phyloP scores from a whole-genome alignment of 495 filamentous ascomycete species.

The Haplographium delicatum region DNA sequence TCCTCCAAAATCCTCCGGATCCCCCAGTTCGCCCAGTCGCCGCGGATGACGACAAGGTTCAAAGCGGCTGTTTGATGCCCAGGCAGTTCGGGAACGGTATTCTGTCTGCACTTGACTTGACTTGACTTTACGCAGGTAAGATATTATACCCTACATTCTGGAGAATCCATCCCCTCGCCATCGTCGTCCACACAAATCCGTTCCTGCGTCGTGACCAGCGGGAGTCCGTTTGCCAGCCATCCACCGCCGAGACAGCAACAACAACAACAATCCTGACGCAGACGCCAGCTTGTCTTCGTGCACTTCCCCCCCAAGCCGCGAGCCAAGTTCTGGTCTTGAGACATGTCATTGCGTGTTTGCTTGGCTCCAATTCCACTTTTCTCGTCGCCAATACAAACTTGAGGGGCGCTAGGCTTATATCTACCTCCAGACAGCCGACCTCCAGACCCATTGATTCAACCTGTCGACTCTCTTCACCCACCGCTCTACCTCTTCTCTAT shows the following conservation, averaged over 20 bases:
- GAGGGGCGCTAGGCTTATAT: conserved; percentile 20
- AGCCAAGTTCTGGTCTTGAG: conserved; percentile 8
- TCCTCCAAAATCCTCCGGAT: neutral
- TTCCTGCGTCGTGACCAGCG: too few relatives aligned
- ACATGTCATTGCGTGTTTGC: neutral
- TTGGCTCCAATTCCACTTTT: too few relatives aligned
- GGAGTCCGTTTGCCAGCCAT: neutral
- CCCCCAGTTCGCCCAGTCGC: neutral
- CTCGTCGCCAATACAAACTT: too few relatives aligned
- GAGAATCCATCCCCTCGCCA: neutral
- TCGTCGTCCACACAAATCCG: neutral
- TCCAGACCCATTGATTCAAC: too few relatives aligned
- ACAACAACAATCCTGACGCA: neutral
- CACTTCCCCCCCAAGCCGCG: conserved; percentile 3
- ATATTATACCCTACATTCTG: too few relatives aligned
- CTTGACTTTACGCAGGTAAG: conserved; percentile 12
- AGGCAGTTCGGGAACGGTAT: too few relatives aligned
- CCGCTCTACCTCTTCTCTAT: neutral
- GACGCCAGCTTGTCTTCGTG: neutral
- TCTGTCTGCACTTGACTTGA: too few relatives aligned
- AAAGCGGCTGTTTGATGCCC: conserved; percentile 13
- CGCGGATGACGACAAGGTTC: conserved; percentile 5
- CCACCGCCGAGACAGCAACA: neutral
- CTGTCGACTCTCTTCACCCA: too few relatives aligned
- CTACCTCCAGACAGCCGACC: neutral